Percentiles rank a stretch among this genome's conserved stretches.
Evolutionary conservation across 2,329 filamentous ascomycete genomes (phyloP).

Genomic region (Camptophora hylomeconis): DNA sequence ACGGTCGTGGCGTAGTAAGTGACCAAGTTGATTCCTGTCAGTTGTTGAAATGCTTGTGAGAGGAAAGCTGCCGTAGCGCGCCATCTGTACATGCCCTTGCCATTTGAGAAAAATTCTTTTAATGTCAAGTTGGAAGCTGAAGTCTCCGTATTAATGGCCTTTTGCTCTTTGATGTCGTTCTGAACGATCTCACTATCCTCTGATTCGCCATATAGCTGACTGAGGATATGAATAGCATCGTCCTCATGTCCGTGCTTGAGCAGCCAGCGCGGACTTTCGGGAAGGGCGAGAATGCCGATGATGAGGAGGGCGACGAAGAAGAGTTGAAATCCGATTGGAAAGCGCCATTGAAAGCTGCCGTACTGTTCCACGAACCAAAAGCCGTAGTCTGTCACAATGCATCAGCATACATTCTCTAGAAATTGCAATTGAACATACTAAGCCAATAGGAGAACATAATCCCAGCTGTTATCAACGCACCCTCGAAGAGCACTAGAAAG

Average conservation of each 20-base stretch:
- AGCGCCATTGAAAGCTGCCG: conserved; percentile 21
- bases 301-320: conserved; percentile 29
- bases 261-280: conserved; percentile 26
- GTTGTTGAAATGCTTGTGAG: conserved; percentile 44
- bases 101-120: conserved; percentile 46
- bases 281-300: conserved; percentile 23
- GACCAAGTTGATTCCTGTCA: conserved; percentile 32
- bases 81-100: conserved; percentile 43
- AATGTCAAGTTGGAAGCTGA: conserved; percentile 40
- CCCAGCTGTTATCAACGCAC: conserved; percentile 9
- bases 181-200: conserved; percentile 32
- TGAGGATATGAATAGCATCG: conserved; percentile 28
- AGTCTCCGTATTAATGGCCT: conserved; percentile 40
- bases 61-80: conserved; percentile 41
- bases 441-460: conserved; percentile 11
- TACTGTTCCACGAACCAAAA: background rate
- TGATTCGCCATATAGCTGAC: conserved; percentile 33
- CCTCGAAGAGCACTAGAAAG: conserved; percentile 22
- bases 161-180: conserved; percentile 35
- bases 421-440: too few relatives aligned
- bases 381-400: too few relatives aligned
- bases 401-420: too few relatives aligned
- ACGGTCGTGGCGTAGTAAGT: conserved; percentile 33
- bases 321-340: conserved; percentile 36
- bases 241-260: background rate